These are phyloP conservation scores for Plasmodium adleri DNA, from an alignment of 169 alveolate genomes.

Conservation along the genomic window DNA sequence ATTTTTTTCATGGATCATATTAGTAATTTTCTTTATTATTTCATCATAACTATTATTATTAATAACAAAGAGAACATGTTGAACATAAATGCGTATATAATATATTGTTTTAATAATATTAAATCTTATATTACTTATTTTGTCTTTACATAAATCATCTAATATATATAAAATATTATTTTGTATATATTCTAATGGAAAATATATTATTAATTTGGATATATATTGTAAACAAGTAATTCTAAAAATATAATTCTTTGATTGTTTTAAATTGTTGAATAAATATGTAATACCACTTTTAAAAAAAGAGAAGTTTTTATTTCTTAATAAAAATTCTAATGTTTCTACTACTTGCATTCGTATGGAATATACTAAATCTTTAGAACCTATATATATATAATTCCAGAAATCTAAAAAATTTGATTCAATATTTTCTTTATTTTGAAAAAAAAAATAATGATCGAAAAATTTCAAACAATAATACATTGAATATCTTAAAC, in stretches of 20 bases:
- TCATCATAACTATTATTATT: constrained; percentile 41
- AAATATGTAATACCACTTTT: constrained; percentile 52
- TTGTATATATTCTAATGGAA: constrained; percentile 67
- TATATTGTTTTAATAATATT: constrained; percentile 59
- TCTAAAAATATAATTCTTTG: constrained; percentile 47
- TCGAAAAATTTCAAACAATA: constrained; percentile 72
- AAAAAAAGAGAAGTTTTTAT: constrained; percentile 46
- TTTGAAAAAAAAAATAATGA: constrained; percentile 68
- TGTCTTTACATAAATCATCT: constrained; percentile 41
- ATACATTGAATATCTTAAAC: constrained; percentile 56
- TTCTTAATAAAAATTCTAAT: constrained; percentile 58
- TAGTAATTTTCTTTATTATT: constrained; percentile 25
- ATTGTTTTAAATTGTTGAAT: constrained; percentile 65
- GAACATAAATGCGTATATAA: constrained; percentile 43
- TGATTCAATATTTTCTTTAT: constrained; percentile 61
- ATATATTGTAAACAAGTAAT: constrained; percentile 74
- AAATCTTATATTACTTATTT: constrained; percentile 63
- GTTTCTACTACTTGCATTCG: constrained; percentile 59
- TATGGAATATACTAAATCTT: constrained; percentile 58
- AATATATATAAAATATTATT: constrained; percentile 25
- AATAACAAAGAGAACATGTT: constrained; percentile 42
- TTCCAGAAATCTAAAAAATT: constrained; percentile 63
- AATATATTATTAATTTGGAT: constrained; percentile 46
- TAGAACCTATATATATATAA: constrained; percentile 60
- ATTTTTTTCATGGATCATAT: constrained; percentile 25